Conservation (phyloP, 2,329 filamentous ascomycete species). For the Trichoderma pleuroti region DNA sequence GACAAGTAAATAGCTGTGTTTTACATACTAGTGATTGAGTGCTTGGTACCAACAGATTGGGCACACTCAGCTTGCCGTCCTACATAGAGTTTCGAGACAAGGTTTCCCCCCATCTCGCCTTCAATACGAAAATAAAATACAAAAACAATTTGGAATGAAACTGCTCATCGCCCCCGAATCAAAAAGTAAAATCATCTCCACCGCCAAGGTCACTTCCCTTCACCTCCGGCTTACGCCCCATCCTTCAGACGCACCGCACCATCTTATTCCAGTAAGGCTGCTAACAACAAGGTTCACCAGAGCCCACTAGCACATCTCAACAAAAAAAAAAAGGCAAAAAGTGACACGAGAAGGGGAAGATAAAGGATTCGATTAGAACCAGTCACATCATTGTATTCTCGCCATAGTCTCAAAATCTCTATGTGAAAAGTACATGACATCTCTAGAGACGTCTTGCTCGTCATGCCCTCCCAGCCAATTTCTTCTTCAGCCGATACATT, state of each 20-base stretch:
- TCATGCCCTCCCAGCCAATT: not conserved
- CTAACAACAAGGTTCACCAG: not conserved
- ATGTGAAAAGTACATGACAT: not conserved
- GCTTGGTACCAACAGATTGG: not conserved
- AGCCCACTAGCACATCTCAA: not conserved
- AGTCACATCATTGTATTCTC: conserved; percentile 5
- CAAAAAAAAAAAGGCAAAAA: not conserved
- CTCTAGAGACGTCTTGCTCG: not conserved
- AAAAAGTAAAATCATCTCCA: not conserved
- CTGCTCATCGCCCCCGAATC: not conserved
- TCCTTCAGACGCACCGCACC: not conserved
- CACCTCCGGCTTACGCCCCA: not conserved
- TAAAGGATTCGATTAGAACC: not conserved
- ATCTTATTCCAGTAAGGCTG: not conserved
- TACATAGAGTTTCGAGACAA: not conserved
- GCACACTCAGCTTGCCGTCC: not conserved
- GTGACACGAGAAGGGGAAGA: not conserved
- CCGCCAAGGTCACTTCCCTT: not conserved
- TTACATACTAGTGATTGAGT: not conserved
- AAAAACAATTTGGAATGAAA: not conserved
- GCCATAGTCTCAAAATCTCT: not conserved
- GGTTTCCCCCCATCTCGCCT: not conserved
- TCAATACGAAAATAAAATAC: not conserved
- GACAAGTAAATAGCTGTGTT: not conserved
- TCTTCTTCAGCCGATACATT: no score